Percentiles rank a stretch among this genome's conserved stretches.
Evolutionary conservation across 2,329 filamentous ascomycete species (phyloP).

Genomic region (Penicillium sp.): DNA sequence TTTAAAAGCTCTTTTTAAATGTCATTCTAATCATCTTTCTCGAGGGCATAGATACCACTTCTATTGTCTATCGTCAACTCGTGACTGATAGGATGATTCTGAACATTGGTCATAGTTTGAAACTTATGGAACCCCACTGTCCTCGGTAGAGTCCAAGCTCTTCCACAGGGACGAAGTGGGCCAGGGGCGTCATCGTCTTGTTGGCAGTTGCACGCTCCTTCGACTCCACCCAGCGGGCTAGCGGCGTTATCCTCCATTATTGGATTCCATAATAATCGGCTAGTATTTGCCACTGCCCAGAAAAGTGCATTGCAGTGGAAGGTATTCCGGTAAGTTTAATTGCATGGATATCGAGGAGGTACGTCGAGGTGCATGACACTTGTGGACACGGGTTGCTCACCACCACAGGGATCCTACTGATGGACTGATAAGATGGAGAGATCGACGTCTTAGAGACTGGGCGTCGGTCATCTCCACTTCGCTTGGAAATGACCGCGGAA

Average conservation of each 20-base stretch:
- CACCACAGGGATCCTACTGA: conserved; percentile 10
- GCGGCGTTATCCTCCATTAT: not conserved
- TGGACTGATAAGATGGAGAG: conserved; percentile 1
- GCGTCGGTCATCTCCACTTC: conserved; percentile 2
- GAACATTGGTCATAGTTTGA: no score
- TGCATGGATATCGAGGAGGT: not conserved
- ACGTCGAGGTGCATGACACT: not conserved
- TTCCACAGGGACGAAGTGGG: not conserved
- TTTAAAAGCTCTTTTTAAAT: no score
- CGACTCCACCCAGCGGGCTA: not conserved
- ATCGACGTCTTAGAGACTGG: not conserved
- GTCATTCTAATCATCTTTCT: no score
- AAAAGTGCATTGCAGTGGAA: not conserved
- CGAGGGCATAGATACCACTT: no score
- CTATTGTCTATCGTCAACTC: no score
- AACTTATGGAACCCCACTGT: no score
- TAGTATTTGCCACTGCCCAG: conserved; percentile 1
- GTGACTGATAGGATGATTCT: no score
- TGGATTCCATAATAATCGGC: conserved; percentile 2
- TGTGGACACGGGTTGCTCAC: not conserved
- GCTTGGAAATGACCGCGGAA: conserved; percentile 22
- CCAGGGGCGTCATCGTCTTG: not conserved
- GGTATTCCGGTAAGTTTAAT: not conserved
- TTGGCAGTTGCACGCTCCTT: not conserved
- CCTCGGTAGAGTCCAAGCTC: not conserved